These are phyloP conservation scores for Diddensiella caesifluorescens DNA, from an alignment of 805 yeast genomes.

Conservation along the genomic window DNA sequence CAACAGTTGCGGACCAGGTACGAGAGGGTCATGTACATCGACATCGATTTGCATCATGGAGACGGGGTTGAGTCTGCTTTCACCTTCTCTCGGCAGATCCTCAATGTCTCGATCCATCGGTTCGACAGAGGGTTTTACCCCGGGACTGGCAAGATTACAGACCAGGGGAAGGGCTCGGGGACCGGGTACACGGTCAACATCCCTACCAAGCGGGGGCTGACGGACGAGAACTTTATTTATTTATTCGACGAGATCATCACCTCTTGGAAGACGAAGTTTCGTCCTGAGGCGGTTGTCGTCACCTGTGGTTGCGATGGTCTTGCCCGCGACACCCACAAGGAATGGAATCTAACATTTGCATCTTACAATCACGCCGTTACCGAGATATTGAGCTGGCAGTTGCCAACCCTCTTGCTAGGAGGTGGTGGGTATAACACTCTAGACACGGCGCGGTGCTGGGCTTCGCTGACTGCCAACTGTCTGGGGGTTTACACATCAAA, in stretches of 20 bases:
- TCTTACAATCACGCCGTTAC: constrained; percentile 41
- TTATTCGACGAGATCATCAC: constrained; percentile 39
- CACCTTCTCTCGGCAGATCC: constrained; percentile 47
- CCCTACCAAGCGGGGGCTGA: constrained; percentile 53
- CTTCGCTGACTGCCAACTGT: constrained; percentile 33
- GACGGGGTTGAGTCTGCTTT: constrained; percentile 74
- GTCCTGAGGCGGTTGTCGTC: constrained; percentile 52
- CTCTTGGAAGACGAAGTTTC: constrained; percentile 37
- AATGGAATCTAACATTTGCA: constrained; percentile 62
- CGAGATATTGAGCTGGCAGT: constrained; percentile 26
- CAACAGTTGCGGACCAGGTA: constrained; percentile 41
- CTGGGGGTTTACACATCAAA: constrained; percentile 14
- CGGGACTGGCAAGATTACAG: constrained; percentile 53
- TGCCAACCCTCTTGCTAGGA: constrained; percentile 51
- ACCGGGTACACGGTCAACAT: constrained; percentile 37
- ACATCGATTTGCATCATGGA: constrained; percentile 74
- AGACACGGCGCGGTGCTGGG: constrained; percentile 60
- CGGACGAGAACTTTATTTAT: constrained; percentile 39
- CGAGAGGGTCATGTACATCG: constrained; percentile 53
- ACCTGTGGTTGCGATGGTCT: constrained; percentile 77
- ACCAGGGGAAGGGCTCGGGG: constrained; percentile 34
- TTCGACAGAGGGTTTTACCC: constrained; percentile 67
- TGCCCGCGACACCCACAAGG: constrained; percentile 53
- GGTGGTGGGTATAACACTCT: constrained; percentile 73
- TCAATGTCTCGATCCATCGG: constrained; percentile 60